Evolutionary conservation across 2,329 filamentous ascomycete genomes (phyloP), one percentile per base, ranked within the genome.

Genomic region (Juglanconis oblonga): DNA sequence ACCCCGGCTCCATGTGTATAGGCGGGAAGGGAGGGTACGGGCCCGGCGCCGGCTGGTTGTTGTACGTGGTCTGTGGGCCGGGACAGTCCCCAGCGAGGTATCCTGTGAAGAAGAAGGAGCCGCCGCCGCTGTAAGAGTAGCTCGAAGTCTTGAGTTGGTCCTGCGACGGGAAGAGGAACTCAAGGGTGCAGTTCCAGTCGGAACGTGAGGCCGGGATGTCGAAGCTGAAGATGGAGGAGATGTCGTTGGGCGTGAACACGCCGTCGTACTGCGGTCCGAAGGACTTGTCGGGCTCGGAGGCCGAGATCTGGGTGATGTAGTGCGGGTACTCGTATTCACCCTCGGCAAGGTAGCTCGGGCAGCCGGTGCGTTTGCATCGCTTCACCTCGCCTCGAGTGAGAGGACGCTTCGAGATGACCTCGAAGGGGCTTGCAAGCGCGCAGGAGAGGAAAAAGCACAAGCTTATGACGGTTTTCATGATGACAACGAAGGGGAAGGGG

Each of bases 171-270:
- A 81, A 73, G 42, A 77, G 67, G 69, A 82, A 80, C 59, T 76
- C 69, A n/a, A 81, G 67, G 5, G 73, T 77, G 71, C 80, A 82
- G 36, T 72, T 77, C 62, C 76, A 76, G 61, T 75, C 74, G 42
- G 69, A 61, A 52, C 75, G 71, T 3, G 66, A 67, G 3, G 69
- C 63, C 0, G 75, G 74, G 31, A 81, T 70, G 62, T 81, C 75
- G 65, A 81, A 81, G 61, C 74, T 76, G 71, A 80, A 80, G 61
- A 81, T 63, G 42, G 67, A 65, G 1, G 69, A 69, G 36, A 74
- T 62, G 58, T 73, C 71, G 58, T 70, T 70, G 1, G 73, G 69
- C 4, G 74, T 76, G 61, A 81, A 69, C 13, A 71, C 66, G 17
- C 71, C 78, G 42, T 68, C 70, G 66, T 73, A 77, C 31, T 70